phyloP scores from a whole-genome alignment of 495 filamentous ascomycete genomes.

The Durotheca rogersii region DNA sequence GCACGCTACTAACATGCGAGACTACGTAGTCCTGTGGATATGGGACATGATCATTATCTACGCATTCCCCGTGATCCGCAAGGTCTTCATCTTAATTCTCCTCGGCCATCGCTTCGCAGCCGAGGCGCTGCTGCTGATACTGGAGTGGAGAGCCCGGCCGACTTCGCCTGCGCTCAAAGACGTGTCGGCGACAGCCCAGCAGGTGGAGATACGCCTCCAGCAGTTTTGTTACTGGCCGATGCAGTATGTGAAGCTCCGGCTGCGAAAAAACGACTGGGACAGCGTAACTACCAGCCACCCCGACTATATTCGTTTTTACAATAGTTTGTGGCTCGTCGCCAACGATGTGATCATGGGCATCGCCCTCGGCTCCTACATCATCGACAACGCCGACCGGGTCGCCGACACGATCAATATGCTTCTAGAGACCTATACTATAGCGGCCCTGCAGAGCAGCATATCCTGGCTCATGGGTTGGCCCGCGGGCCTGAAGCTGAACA shows the following conservation, averaged over 20 bases:
- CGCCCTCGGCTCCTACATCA: constrained; percentile 92
- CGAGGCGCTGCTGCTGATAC: constrained; percentile 72
- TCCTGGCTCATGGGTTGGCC: constrained; percentile 96
- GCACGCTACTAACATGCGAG: constrained; percentile 81
- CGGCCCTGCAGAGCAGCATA: constrained; percentile 85
- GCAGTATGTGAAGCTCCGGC: constrained; percentile 87
- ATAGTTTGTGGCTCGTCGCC: constrained; percentile 96
- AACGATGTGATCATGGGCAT: constrained; percentile 99
- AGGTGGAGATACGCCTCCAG: constrained; percentile 94
- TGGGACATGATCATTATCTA: constrained; percentile 73
- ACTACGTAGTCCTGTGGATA: constrained; percentile 65
- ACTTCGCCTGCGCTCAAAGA: constrained; percentile 88
- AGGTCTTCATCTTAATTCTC: constrained; percentile 71
- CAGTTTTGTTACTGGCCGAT: constrained; percentile 99
- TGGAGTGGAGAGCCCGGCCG: constrained; percentile 85
- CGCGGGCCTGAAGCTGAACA: constrained; percentile 97
- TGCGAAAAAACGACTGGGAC: constrained; percentile 89
- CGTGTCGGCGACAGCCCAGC: constrained; percentile 95
- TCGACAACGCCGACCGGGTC: constrained; percentile 87
- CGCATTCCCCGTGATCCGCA: constrained; percentile 73
- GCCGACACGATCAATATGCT: constrained; percentile 77
- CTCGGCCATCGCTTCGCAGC: constrained; percentile 79
- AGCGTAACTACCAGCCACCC: constrained; percentile 94
- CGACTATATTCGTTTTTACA: constrained; percentile 99
- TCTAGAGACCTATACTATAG: constrained; percentile 79